Base-by-base conservation (phyloP, 257 asterid genomes). In the Asclepias syriaca region DNA sequence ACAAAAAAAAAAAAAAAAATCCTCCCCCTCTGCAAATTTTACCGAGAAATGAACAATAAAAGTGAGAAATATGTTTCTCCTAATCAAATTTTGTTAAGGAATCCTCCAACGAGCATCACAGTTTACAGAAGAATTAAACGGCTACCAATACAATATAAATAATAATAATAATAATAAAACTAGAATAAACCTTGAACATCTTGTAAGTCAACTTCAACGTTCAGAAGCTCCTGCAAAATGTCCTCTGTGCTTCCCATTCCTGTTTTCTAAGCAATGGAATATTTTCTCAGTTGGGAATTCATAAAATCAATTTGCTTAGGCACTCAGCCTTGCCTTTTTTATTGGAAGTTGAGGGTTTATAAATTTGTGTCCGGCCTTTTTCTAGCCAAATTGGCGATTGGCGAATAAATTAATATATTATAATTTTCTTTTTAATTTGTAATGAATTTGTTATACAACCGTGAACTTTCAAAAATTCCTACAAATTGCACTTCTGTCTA, bases 161-260 rank as follows among this genome's bases (percentile, higher is more conserved):
- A 29, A 29, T 29, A 29, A 29, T 29, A 29, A 29, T 29, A 29
- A 29, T 0, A 29, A 40, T 13, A 8, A 6, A 3, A 66, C 5
- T 14, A 19, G 32, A 51, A 45, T 0, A 40, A 68, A 86, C 99
- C 97, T 83, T 91, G 96, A 73, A 94, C 92, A 66, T 89, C 97
- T 71, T 82, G 87, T 67, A 91, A 91, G 83, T 94, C 97, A 77
- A 82, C 83, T 76, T 94, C 97, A 39, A 94, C 90, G 73, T 84
- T 89, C 65, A 87, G 86, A 66, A 94, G 97, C 83, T 94, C 97
- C 82, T 88, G 81, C 45, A 89, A 72, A 22, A 89, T 78, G 68
- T 87, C 95, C 76, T 87, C 95, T 11, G 88, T 80, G 15, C 75
- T 74, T 49, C 80, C 93, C 98, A 93, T 90, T 74, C 54, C 11